Conservation (phyloP, 2,329 filamentous ascomycete species). For the Periconia sp. region DNA sequence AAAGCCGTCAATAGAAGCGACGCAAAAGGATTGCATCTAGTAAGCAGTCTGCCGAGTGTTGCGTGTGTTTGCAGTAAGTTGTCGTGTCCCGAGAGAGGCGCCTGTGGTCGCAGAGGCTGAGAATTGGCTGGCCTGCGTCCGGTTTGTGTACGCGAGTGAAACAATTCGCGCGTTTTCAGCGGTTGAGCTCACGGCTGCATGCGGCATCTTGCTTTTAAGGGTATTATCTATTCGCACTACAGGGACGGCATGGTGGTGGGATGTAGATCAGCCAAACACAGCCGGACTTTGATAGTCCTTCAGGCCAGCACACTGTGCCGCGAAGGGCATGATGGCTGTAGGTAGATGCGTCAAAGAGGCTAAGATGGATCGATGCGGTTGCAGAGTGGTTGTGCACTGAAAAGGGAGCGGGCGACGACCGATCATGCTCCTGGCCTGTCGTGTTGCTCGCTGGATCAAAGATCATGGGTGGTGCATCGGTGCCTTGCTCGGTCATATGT, state of each 20-base stretch:
- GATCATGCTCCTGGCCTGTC: slow-evolving; percentile 7
- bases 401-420: too few species aligned
- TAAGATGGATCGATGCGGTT: too few species aligned
- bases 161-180: slow-evolving; percentile 26
- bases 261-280: background rate
- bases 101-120: slow-evolving; percentile 7
- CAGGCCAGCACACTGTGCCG: slow-evolving; percentile 4
- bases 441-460: slow-evolving; percentile 16
- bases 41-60: slow-evolving; percentile 8
- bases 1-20: slow-evolving; percentile 6
- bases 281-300: background rate
- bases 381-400: too few species aligned
- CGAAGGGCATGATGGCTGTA: too few species aligned
- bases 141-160: slow-evolving; percentile 32
- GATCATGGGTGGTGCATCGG: too few species aligned
- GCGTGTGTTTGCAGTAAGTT: slow-evolving; percentile 4
- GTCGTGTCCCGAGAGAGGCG: slow-evolving; percentile 12
- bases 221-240: slow-evolving; percentile 16
- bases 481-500: slow-evolving; percentile 15
- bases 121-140: slow-evolving; percentile 17
- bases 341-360: too few species aligned
- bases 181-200: slow-evolving; percentile 23
- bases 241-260: slow-evolving; percentile 11
- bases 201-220: slow-evolving; percentile 27
- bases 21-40: slow-evolving; percentile 8